Evolutionary conservation across 1,284 basidiomycete species (phyloP).

Genomic region (Athelia sp.): DNA sequence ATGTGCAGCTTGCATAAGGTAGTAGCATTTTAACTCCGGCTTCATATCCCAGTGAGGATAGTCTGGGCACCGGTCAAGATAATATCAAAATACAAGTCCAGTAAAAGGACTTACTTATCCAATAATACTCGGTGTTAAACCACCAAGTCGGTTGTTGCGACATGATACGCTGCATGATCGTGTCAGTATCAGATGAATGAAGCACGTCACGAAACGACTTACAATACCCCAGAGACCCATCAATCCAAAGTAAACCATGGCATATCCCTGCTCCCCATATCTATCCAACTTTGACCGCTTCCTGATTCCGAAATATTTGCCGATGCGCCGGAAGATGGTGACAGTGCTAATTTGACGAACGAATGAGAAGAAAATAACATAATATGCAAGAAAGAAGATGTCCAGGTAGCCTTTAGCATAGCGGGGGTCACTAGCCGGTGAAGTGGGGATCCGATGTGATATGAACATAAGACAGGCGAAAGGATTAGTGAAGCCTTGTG

Average conservation of each 20-base stretch:
- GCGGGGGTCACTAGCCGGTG: constrained; percentile 46
- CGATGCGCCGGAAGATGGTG: constrained; percentile 70
- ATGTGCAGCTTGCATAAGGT: constrained; percentile 85
- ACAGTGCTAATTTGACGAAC: constrained; percentile 77
- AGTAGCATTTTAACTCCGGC: constrained; percentile 85
- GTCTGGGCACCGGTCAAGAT: constrained; percentile 32
- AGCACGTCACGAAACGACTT: constrained; percentile 25
- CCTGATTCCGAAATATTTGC: constrained; percentile 64
- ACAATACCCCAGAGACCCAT: constrained; percentile 78
- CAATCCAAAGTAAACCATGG: constrained; percentile 72
- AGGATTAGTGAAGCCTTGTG: constrained; percentile 60
- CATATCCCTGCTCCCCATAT: constrained; percentile 91
- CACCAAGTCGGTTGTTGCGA: constrained; percentile 82
- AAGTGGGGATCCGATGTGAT: constrained; percentile 60
- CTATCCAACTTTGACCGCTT: constrained; percentile 68
- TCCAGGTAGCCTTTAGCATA: constrained; percentile 83
- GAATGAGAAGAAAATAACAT: constrained; percentile 91
- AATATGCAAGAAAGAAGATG: constrained; percentile 78
- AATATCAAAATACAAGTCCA: constrained; percentile 1
- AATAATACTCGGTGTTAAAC: constrained; percentile 82
- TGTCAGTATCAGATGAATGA: background rate
- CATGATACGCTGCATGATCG: constrained; percentile 72
- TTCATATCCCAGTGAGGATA: constrained; percentile 92
- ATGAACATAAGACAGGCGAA: constrained; percentile 76
- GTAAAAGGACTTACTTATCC: constrained; percentile 52